Base-by-base conservation (phyloP, 2,329 filamentous ascomycete species). In the Fusarium proliferatum region DNA sequence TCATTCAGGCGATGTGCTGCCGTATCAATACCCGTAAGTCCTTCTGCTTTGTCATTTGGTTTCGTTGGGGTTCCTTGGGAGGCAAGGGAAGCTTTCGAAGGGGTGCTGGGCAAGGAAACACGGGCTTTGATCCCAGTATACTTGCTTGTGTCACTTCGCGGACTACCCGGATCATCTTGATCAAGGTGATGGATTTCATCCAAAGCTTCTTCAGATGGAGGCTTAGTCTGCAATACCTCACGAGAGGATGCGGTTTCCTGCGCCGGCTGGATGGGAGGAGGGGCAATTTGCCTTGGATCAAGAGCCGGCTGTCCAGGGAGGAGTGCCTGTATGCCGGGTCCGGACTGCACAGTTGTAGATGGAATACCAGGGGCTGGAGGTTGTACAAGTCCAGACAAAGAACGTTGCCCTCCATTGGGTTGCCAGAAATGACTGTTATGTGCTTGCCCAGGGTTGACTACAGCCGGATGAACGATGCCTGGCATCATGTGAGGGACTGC, bases 201-300 rank as follows among this genome's bases (percentile, higher is more conserved):
- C 36, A 80, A 34, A 1, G 66, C 69, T 49, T 81, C 79, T 45
- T 82, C 80, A 3, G 73, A 74, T 5, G 77, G 73, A 13, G 77
- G 77, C 62, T 82, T 82, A 11, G 78, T 79, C 57, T 79, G 80
- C 10, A 65, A 36, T 33, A 49, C 57, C 33, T 73, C 70, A 17
- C 69, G 39, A 9, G 43, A 6, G 17, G 39, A 4, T 39, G 59
- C 36, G n/a, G 45, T n/a, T 11, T 42, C 42, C 26, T 53, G 42
- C 16, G 62, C 33, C 39, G 19, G 36, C 6, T 43, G 45, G 16
- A 28, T 17, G n/a, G 30, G n/a, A 34, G 33, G 9, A 26, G 43
- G 33, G 23, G 16, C 42, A 12, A 46, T n/a, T 28, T 51, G 34
- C 12, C 39, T 41, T 45, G 48, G 30, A 26, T 28, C 16, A 12